A percentile compares a stretch with the other conserved stretches of the same genome.
phyloP scores from a whole-genome alignment of 352 stramenopile genomes.

The Thalassiosira exigua region DNA sequence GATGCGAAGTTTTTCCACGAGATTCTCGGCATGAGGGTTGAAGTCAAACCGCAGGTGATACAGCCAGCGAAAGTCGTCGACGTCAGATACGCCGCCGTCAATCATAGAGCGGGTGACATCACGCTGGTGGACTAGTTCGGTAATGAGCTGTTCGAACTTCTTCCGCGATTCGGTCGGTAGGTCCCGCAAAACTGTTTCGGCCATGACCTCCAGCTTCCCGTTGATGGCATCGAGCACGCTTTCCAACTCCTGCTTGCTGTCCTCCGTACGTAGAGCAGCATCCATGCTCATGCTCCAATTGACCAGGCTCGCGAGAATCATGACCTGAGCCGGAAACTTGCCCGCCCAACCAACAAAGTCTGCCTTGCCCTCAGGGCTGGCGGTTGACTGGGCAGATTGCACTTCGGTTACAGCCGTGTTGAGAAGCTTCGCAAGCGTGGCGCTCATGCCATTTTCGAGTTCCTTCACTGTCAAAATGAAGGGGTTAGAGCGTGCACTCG shows the following conservation, averaged over 20 bases:
- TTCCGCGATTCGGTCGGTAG: slow-evolving; percentile 89
- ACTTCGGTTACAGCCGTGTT: slow-evolving; percentile 90
- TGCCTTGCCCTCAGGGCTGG: slow-evolving; percentile 85
- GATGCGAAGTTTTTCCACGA: slow-evolving; percentile 92
- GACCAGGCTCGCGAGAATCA: slow-evolving; percentile 98
- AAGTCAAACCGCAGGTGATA: slow-evolving; percentile 99
- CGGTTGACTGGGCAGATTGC: slow-evolving; percentile 49
- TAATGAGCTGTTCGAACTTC: slow-evolving; percentile 99
- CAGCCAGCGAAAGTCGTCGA: slow-evolving; percentile 97
- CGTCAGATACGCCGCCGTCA: slow-evolving; percentile 86
- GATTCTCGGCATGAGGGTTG: slow-evolving; percentile 85
- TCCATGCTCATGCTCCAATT: slow-evolving; percentile 97
- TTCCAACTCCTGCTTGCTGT: slow-evolving; percentile 78
- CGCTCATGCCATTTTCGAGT: slow-evolving; percentile 97
- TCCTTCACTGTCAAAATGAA: slow-evolving; percentile 83
- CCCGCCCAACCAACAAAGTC: slow-evolving; percentile 97
- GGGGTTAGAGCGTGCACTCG: too few relatives aligned
- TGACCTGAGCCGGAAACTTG: slow-evolving; percentile 97
- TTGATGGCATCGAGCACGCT: slow-evolving; percentile 75
- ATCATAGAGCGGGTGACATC: slow-evolving; percentile 95
- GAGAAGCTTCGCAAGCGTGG: slow-evolving; percentile 94
- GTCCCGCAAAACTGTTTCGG: slow-evolving; percentile 94
- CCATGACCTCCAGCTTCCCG: slow-evolving; percentile 93
- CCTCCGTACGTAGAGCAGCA: slow-evolving; percentile 86
- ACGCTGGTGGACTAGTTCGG: slow-evolving; percentile 99